Percentiles rank a stretch among this genome's conserved stretches.
Conservation (phyloP, 768 basidiomycete species). For the Boletus subcaerulescens region DNA sequence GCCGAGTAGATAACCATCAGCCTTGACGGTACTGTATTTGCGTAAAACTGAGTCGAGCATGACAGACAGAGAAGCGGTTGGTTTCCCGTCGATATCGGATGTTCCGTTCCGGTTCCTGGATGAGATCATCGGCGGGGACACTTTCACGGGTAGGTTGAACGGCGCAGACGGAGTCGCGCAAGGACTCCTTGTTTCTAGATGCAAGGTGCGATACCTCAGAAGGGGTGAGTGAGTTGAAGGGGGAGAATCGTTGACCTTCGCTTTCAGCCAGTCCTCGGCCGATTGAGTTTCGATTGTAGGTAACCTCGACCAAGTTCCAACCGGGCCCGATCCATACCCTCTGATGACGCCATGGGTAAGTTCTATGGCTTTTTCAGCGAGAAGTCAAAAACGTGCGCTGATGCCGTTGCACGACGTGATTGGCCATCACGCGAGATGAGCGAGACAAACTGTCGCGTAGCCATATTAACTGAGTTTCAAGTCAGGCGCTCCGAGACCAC, state of each 20-base stretch:
- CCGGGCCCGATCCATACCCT: background rate
- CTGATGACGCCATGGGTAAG: background rate
- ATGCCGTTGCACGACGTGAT: background rate
- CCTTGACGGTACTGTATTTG: background rate
- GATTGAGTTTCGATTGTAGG: no score
- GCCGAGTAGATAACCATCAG: background rate
- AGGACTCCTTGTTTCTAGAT: no score
- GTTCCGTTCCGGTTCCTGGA: background rate
- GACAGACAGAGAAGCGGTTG: background rate
- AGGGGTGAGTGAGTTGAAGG: no score
- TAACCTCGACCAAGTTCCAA: background rate
- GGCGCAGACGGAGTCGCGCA: background rate
- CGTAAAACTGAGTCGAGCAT: background rate
- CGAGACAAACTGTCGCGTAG: background rate
- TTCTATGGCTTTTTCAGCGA: background rate
- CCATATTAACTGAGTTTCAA: background rate
- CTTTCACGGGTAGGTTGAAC: background rate
- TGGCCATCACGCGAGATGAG: background rate
- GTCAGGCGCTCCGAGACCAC: background rate
- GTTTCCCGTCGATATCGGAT: background rate
- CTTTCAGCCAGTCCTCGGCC: no score
- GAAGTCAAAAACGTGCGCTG: background rate
- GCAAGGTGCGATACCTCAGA: background rate
- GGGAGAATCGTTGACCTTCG: background rate
- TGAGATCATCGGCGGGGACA: background rate